These are phyloP conservation scores for Pythium folliculosum DNA, from an alignment of 352 stramenopile species.

Conservation along the genomic window DNA sequence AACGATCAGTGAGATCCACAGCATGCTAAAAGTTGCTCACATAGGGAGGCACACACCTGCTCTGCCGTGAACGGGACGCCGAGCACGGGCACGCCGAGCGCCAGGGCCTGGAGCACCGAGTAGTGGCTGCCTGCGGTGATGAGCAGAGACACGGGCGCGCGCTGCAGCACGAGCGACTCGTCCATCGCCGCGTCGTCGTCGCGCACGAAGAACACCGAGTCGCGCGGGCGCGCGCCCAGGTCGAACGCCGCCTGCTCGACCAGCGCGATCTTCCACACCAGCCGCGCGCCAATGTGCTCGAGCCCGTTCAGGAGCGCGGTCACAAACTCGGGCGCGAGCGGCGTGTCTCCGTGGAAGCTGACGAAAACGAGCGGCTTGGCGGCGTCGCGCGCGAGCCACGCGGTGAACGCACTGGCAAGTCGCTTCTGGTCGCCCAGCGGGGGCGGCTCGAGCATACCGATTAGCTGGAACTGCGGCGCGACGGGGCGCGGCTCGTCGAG, in stretches of 20 bases:
- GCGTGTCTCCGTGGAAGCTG: constrained; percentile 51
- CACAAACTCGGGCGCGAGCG: constrained; percentile 58
- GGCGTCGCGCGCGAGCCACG: constrained; percentile 18
- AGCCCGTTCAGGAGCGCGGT: constrained; percentile 53
- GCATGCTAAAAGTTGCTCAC: neutral
- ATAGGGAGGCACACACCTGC: constrained; percentile 35
- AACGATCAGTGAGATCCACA: neutral
- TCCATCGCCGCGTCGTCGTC: constrained; percentile 36
- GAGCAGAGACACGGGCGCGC: constrained; percentile 44
- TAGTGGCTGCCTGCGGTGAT: constrained; percentile 63
- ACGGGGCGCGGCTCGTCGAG: constrained; percentile 79
- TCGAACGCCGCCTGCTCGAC: constrained; percentile 65
- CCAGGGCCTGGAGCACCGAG: constrained; percentile 62
- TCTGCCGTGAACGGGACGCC: constrained; percentile 75
- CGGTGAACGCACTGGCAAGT: constrained; percentile 15
- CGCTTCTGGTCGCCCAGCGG: constrained; percentile 14
- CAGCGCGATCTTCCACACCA: constrained; percentile 64
- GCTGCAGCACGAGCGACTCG: constrained; percentile 46
- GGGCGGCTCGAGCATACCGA: constrained; percentile 57
- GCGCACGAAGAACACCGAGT: constrained; percentile 57
- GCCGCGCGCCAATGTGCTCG: constrained; percentile 46
- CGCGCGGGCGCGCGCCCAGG: constrained; percentile 40
- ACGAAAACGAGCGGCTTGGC: constrained; percentile 52
- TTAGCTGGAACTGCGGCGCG: constrained; percentile 74
- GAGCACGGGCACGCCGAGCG: constrained; percentile 60